Percentiles rank a stretch among this genome's conserved stretches.
Evolutionary conservation across 352 stramenopile genomes (phyloP).

Genomic region (Phytophthora pistaciae): DNA sequence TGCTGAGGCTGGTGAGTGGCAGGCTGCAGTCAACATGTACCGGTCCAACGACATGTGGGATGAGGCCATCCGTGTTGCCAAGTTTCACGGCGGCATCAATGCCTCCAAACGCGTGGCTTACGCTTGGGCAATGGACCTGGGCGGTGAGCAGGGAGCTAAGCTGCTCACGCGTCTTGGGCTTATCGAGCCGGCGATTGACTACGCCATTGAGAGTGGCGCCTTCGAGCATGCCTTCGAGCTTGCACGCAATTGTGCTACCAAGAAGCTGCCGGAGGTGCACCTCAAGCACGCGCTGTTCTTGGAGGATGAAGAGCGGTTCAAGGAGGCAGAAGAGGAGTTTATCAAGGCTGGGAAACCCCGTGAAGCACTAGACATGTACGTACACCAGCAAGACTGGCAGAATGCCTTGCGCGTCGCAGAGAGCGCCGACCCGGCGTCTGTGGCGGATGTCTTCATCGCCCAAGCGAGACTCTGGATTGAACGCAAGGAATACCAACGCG

Average conservation of each 20-base stretch:
- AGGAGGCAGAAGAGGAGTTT: conserved; percentile 93
- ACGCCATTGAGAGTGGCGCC: conserved; percentile 91
- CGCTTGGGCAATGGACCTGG: conserved; percentile 93
- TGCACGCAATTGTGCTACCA: conserved; percentile 81
- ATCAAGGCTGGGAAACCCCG: conserved; percentile 93
- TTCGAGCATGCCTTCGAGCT: conserved; percentile 96
- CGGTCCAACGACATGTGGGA: conserved; percentile 95
- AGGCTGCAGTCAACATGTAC: conserved; percentile 96
- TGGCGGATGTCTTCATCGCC: conserved; percentile 93
- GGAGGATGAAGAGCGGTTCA: conserved; percentile 95
- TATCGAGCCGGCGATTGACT: conserved; percentile 95
- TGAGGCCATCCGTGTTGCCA: conserved; percentile 95
- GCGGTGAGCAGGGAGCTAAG: conserved; percentile 91
- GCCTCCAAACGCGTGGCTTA: conserved; percentile 95
- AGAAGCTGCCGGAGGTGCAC: conserved; percentile 93
- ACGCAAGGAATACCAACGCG: conserved; percentile 82
- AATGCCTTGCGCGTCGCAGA: conserved; percentile 94
- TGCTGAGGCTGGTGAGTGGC: conserved; percentile 91
- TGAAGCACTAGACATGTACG: conserved; percentile 97
- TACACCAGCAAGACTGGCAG: conserved; percentile 94
- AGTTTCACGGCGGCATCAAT: conserved; percentile 92
- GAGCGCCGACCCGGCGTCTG: conserved; percentile 87
- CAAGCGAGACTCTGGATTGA: conserved; percentile 91
- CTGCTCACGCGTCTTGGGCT: conserved; percentile 92
- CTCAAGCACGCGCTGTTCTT: conserved; percentile 94